A percentile compares a stretch with the other conserved stretches of the same genome.
phyloP scores from a whole-genome alignment of 2,329 filamentous ascomycete species.

The Trichoderma sp. region DNA sequence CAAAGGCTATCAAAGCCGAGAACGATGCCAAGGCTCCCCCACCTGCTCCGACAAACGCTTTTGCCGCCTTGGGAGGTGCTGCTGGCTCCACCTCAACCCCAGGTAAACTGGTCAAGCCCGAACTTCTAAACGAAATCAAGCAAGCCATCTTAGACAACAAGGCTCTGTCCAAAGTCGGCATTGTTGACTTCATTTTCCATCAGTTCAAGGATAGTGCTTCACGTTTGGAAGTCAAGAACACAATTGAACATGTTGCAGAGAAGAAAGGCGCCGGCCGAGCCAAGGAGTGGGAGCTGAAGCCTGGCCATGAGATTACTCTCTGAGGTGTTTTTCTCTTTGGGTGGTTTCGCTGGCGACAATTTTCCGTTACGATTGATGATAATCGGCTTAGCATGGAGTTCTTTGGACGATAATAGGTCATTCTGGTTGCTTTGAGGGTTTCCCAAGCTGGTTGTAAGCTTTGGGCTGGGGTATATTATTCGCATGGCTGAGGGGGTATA shows the following conservation, averaged over 20 bases:
- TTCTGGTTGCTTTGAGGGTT: not conserved
- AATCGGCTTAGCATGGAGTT: conserved; percentile 21
- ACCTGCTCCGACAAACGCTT: conserved; percentile 39
- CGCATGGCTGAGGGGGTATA: not conserved
- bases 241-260: conserved; percentile 43
- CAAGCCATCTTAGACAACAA: conserved; percentile 44
- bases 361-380: conserved; percentile 20
- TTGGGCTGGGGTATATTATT: not conserved
- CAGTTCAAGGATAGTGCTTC: conserved; percentile 42
- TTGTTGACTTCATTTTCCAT: conserved; percentile 43
- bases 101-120: conserved; percentile 40
- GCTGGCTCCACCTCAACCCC: conserved; percentile 23
- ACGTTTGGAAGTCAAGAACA: conserved; percentile 45
- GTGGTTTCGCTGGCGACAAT: not conserved
- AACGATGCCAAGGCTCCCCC: conserved; percentile 36
- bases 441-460: not conserved
- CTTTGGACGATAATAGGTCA: conserved; percentile 7
- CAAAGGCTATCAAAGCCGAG: conserved; percentile 22
- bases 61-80: conserved; percentile 36
- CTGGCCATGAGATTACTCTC: conserved; percentile 40
- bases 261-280: conserved; percentile 40
- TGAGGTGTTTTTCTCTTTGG: conserved; percentile 25
- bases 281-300: conserved; percentile 44
- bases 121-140: conserved; percentile 45
- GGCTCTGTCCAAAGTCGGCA: conserved; percentile 43